These are phyloP conservation scores for Termitomyces sp. DNA, from an alignment of 768 basidiomycete genomes.

Conservation along the genomic window DNA sequence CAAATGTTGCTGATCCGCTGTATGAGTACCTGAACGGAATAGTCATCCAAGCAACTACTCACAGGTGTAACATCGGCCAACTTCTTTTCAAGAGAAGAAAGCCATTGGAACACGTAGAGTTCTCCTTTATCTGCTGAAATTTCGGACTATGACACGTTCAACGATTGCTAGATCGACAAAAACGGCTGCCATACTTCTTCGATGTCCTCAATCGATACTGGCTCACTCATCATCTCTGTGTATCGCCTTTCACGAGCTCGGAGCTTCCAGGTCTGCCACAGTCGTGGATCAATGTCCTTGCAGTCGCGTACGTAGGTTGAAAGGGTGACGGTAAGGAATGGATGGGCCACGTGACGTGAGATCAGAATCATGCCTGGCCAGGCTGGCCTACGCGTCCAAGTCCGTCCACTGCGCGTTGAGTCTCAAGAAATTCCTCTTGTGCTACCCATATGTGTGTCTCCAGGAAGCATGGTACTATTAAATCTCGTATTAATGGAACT, in stretches of 20 bases:
- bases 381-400: too few species aligned
- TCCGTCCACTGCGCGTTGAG: too few species aligned
- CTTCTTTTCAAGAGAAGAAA: conserved; percentile 62
- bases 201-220: conserved; percentile 25
- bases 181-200: conserved; percentile 24
- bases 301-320: not conserved
- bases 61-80: conserved; percentile 53
- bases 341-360: not conserved
- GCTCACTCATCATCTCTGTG: conserved; percentile 10
- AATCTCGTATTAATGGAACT: too few species aligned
- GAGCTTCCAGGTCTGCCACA: not conserved
- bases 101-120: conserved; percentile 84
- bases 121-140: conserved; percentile 75
- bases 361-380: not conserved
- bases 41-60: conserved; percentile 27
- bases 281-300: not conserved
- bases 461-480: too few species aligned
- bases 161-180: conserved; percentile 3
- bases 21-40: conserved; percentile 11
- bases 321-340: not conserved
- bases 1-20: conserved; percentile 53
- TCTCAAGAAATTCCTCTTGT: too few species aligned
- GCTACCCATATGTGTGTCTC: too few species aligned
- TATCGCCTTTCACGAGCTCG: not conserved
- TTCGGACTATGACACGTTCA: conserved; percentile 47